Percentiles rank a stretch among this genome's conserved stretches.
Conservation (phyloP, 2,329 filamentous ascomycete genomes). For the Myotisia sp. region DNA sequence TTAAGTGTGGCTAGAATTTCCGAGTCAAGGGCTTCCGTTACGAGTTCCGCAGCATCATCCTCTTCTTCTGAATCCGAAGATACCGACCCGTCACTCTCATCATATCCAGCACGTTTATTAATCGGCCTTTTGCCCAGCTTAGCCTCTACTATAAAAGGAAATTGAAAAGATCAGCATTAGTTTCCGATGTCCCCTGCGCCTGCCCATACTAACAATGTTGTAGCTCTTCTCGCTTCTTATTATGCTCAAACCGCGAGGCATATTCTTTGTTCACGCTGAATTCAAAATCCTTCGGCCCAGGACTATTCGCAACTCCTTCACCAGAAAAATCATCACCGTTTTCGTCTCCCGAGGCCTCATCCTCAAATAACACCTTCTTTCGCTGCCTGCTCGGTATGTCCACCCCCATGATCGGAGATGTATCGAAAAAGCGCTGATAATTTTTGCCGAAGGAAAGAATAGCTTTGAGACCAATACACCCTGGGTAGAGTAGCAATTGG, state of each 20-base stretch:
- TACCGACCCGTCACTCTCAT: constrained; percentile 41
- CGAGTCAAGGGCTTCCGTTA: constrained; percentile 68
- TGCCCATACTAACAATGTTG: constrained; percentile 33
- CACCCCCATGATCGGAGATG: constrained; percentile 12
- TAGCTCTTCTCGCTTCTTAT: constrained; percentile 87
- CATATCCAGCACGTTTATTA: constrained; percentile 26
- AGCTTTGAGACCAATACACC: no score
- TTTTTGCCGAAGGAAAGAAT: not conserved
- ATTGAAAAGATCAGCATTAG: constrained; percentile 2
- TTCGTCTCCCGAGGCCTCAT: constrained; percentile 26
- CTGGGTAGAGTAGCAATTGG: no score
- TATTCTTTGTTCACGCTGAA: constrained; percentile 86
- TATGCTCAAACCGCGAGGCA: constrained; percentile 81
- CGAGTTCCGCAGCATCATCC: constrained; percentile 78
- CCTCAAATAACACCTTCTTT: constrained; percentile 28
- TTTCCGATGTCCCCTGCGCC: not conserved
- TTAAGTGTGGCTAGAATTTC: constrained; percentile 77
- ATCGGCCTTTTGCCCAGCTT: constrained; percentile 50
- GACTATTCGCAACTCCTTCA: no score
- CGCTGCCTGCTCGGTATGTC: constrained; percentile 30
- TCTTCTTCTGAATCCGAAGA: constrained; percentile 61
- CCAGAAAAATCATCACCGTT: constrained; percentile 28
- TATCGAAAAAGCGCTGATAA: not conserved
- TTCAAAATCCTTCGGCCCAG: constrained; percentile 19
- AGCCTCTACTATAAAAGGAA: constrained; percentile 56